Conservation (phyloP, 352 stramenopile species). For the Salisapilia sapeloensis region DNA sequence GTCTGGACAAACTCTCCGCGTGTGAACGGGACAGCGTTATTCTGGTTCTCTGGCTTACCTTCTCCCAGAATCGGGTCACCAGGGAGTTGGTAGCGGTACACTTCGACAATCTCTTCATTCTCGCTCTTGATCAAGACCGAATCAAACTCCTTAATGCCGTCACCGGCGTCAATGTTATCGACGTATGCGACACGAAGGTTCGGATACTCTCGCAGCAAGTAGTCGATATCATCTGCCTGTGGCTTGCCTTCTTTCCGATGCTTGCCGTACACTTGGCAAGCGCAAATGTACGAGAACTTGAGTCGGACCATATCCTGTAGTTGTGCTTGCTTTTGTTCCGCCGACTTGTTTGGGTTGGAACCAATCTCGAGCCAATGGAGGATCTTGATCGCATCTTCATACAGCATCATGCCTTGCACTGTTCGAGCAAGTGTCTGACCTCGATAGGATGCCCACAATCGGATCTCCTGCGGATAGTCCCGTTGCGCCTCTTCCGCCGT, state of each 20-base stretch:
- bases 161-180: constrained; percentile 26
- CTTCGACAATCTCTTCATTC: constrained; percentile 47
- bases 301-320: constrained; percentile 72
- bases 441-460: constrained; percentile 67
- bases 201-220: constrained; percentile 57
- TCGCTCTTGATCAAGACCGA: constrained; percentile 72
- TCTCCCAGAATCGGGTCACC: constrained; percentile 68
- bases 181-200: constrained; percentile 79
- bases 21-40: constrained; percentile 65
- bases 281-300: constrained; percentile 79
- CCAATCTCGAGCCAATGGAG: constrained; percentile 75
- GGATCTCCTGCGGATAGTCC: constrained; percentile 54
- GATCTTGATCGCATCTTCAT: constrained; percentile 78
- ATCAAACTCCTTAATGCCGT: constrained; percentile 30
- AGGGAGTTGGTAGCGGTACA: constrained; percentile 69
- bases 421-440: constrained; percentile 64
- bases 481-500: constrained; percentile 51
- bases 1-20: constrained; percentile 74
- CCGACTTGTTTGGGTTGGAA: constrained; percentile 34
- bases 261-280: constrained; percentile 72
- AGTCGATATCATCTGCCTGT: constrained; percentile 71
- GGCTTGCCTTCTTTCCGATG: constrained; percentile 42
- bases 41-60: constrained; percentile 78
- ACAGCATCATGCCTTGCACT: constrained; percentile 78
- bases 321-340: constrained; percentile 62